A percentile compares a stretch with the other conserved stretches of the same genome.
These are phyloP conservation scores for Pinus albicaulis DNA, from an alignment of 75 land plant genomes.

Conservation along the genomic window DNA sequence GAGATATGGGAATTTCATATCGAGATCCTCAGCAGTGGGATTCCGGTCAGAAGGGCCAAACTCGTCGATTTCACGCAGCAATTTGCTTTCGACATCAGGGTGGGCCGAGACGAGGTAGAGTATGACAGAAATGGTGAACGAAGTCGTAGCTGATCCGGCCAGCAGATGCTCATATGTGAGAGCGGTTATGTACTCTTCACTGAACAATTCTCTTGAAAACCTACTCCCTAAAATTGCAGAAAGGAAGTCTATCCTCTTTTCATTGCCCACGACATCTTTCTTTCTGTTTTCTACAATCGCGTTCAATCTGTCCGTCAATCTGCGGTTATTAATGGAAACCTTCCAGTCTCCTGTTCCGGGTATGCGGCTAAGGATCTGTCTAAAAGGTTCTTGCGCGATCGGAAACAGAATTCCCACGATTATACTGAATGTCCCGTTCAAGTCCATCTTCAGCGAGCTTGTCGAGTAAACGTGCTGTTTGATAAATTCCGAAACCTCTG, in stretches of 20 bases:
- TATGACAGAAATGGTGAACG: slow-evolving; percentile 52
- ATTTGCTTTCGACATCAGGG: slow-evolving; percentile 57
- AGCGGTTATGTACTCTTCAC: slow-evolving; percentile 51
- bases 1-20: slow-evolving; percentile 62
- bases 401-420: slow-evolving; percentile 64
- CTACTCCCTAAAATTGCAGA: slow-evolving; percentile 52
- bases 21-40: slow-evolving; percentile 55
- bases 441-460: slow-evolving; percentile 61
- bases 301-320: slow-evolving; percentile 34
- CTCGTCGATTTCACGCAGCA: slow-evolving; percentile 62
- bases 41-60: slow-evolving; percentile 38
- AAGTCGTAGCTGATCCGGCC: slow-evolving; percentile 69
- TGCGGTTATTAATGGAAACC: slow-evolving; percentile 28
- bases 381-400: slow-evolving; percentile 55
- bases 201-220: slow-evolving; percentile 37
- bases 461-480: slow-evolving; percentile 60
- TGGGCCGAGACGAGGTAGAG: slow-evolving; percentile 56
- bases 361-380: slow-evolving; percentile 46
- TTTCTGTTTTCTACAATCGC: slow-evolving; percentile 47
- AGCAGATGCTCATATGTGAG: slow-evolving; percentile 72
- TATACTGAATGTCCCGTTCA: slow-evolving; percentile 58
- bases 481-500: slow-evolving; percentile 53
- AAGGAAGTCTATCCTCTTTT: slow-evolving; percentile 47
- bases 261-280: slow-evolving; percentile 12
- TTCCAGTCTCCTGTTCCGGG: slow-evolving; percentile 65